Conservation (phyloP, 495 filamentous ascomycete genomes). For the Alectoria sarmentosa region DNA sequence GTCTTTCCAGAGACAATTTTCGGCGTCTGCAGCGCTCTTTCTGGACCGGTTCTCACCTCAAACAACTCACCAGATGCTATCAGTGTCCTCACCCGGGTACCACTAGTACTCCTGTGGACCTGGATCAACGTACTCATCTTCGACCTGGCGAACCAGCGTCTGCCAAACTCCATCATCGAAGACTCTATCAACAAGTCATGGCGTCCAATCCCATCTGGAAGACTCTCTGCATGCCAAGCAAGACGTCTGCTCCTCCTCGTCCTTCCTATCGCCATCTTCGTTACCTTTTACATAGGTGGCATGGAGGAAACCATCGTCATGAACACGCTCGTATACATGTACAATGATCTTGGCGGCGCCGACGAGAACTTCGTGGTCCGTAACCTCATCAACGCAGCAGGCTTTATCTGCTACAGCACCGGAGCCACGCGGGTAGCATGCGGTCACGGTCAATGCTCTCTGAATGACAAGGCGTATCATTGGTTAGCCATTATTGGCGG, state of each 20-base stretch:
- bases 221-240: constrained; percentile 35
- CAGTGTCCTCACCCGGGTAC: constrained; percentile 19
- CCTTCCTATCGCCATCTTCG: constrained; percentile 32
- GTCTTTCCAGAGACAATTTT: constrained; percentile 34
- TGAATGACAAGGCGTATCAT: constrained; percentile 24
- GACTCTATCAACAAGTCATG: constrained; percentile 54
- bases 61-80: constrained; percentile 5
- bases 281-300: constrained; percentile 33
- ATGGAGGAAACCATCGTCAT: constrained; percentile 32
- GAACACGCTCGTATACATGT: constrained; percentile 40
- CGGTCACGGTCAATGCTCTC: constrained; percentile 10
- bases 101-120: constrained; percentile 20
- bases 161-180: constrained; percentile 39
- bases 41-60: constrained; percentile 25
- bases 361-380: constrained; percentile 37
- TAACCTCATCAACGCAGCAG: constrained; percentile 41
- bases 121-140: constrained; percentile 38
- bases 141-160: constrained; percentile 45
- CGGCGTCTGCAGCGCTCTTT: constrained; percentile 31
- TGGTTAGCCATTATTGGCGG: constrained; percentile 42
- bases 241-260: constrained; percentile 31
- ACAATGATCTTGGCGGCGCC: constrained; percentile 47
- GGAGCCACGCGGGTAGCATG: constrained; percentile 29
- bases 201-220: constrained; percentile 43
- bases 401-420: constrained; percentile 32